Conservation (phyloP, 352 stramenopile genomes). For the Phytophthora syringae region DNA sequence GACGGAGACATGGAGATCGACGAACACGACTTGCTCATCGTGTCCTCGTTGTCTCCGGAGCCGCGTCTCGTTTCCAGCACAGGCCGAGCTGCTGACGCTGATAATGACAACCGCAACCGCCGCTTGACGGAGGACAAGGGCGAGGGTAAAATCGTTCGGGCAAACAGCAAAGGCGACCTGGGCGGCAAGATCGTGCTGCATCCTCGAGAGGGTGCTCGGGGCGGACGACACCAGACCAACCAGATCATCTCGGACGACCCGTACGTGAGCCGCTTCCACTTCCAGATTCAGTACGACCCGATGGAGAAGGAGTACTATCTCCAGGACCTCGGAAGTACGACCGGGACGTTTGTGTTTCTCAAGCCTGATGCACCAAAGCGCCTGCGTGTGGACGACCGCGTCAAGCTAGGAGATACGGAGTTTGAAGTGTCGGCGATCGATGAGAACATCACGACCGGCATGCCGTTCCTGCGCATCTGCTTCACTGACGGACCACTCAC, state of each 20-base stretch:
- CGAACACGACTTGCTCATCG: conserved; percentile 72
- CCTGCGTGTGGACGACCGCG: conserved; percentile 68
- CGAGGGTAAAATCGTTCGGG: conserved; percentile 27
- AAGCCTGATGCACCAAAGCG: conserved; percentile 75
- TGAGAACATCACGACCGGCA: conserved; percentile 65
- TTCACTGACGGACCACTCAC: conserved; percentile 81
- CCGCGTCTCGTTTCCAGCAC: conserved; percentile 38
- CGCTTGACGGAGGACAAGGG: conserved; percentile 33
- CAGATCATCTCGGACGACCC: conserved; percentile 89
- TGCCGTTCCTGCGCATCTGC: conserved; percentile 74
- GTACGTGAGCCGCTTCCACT: conserved; percentile 85
- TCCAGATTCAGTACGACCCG: conserved; percentile 79
- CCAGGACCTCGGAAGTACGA: conserved; percentile 81
- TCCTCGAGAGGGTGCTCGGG: conserved; percentile 61
- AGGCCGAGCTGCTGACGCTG: conserved; percentile 3
- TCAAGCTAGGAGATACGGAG: conserved; percentile 84
- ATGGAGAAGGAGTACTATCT: conserved; percentile 88
- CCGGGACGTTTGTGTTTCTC: conserved; percentile 83
- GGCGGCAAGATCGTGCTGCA: conserved; percentile 68
- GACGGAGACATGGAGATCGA: conserved; percentile 62
- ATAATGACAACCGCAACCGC: conserved; percentile 10
- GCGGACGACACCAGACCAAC: conserved; percentile 80
- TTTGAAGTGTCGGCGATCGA: conserved; percentile 83
- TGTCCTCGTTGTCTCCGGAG: conserved; percentile 72
- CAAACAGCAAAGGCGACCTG: conserved; percentile 24